Base-by-base conservation (phyloP, 805 yeast genomes). In the Blastobotrys peoriensis region DNA sequence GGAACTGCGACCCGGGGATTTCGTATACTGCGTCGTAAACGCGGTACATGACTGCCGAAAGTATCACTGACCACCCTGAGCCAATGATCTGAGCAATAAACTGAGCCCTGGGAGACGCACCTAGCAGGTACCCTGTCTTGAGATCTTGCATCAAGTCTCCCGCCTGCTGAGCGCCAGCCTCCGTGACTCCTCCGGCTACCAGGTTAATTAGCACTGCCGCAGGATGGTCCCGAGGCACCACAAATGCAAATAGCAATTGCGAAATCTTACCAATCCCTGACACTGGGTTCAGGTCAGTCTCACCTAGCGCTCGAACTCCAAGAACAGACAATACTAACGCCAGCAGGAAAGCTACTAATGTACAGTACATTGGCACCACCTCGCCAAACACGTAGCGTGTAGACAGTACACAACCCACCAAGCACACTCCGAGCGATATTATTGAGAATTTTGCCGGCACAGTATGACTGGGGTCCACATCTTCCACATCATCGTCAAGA, bases 111-210 rank as follows among this genome's bases (percentile, higher is more conserved):
- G 96, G 96, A 0, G 95, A 84, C 0, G 98, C 97, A 13, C 95
- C 95, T 2, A 91, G 58, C 43, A 91, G 64, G 63, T 86, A 91
- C 0, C 98, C 98, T 0, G 98, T 89, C 62, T 93, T 93, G 54
- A 91, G 70, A 65, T 93, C 98, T 67, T 91, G 98, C 95, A 93
- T 86, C 59, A 91, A 70, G 65, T 91, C 98, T 23, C 98, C 98
- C 2, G 98, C 97, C 65, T 91, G 98, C 66, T 93, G 98, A 2
- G 98, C 96, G 5, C 98, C 98, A 0, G 98, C 97, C 66, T 91
- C 98, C 1, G 98, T 94, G 35, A 91, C 81, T 10, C 96, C 98
- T 15, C 98, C 98, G 3, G 97, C 96, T 1, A 91, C 83, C 40
- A 91, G 68, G 59, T 91, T 93, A 37, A 87, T 79, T 34, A 91